These are phyloP conservation scores for Herpetomonas tarakana DNA, from an alignment of 208 protist genomes.

Conservation along the genomic window DNA sequence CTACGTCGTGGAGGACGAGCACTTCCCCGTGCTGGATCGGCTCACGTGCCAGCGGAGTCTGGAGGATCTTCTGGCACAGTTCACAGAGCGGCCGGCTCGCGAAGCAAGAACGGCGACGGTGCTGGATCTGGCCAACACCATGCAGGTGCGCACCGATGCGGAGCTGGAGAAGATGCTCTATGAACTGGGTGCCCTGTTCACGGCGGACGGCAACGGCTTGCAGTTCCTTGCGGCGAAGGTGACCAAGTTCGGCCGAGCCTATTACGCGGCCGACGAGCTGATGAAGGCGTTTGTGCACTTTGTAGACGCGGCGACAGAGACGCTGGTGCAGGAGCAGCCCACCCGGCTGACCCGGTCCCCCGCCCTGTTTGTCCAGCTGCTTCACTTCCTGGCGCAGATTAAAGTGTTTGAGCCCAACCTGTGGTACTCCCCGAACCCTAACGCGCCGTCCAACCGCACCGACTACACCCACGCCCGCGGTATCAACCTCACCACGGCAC, in stretches of 20 bases:
- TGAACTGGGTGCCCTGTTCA: slow-evolving; percentile 67
- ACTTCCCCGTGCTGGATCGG: slow-evolving; percentile 71
- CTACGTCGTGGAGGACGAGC: slow-evolving; percentile 40
- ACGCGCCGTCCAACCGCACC: slow-evolving; percentile 63
- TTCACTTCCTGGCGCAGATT: slow-evolving; percentile 81
- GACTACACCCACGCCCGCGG: slow-evolving; percentile 81
- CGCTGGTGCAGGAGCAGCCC: slow-evolving; percentile 63
- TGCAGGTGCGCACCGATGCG: slow-evolving; percentile 49
- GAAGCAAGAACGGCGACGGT: slow-evolving; percentile 70
- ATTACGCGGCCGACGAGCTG: slow-evolving; percentile 51
- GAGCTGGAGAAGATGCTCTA: slow-evolving; percentile 69
- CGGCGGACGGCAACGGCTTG: slow-evolving; percentile 62
- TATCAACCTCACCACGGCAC: slow-evolving; percentile 43
- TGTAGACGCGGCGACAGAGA: slow-evolving; percentile 53
- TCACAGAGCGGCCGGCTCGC: slow-evolving; percentile 43
- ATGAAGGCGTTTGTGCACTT: slow-evolving; percentile 61
- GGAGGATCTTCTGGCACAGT: slow-evolving; percentile 71
- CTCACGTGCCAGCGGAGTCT: slow-evolving; percentile 69
- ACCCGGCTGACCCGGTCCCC: slow-evolving; percentile 56
- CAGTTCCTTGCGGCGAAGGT: slow-evolving; percentile 60
- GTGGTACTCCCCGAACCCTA: slow-evolving; percentile 70
- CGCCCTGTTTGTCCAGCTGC: slow-evolving; percentile 51
- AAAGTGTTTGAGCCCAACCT: slow-evolving; percentile 85
- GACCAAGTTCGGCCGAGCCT: slow-evolving; percentile 67
- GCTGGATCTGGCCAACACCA: slow-evolving; percentile 65